Base-by-base conservation (phyloP, 1,284 basidiomycete species). In the Inonotus hispidus region DNA sequence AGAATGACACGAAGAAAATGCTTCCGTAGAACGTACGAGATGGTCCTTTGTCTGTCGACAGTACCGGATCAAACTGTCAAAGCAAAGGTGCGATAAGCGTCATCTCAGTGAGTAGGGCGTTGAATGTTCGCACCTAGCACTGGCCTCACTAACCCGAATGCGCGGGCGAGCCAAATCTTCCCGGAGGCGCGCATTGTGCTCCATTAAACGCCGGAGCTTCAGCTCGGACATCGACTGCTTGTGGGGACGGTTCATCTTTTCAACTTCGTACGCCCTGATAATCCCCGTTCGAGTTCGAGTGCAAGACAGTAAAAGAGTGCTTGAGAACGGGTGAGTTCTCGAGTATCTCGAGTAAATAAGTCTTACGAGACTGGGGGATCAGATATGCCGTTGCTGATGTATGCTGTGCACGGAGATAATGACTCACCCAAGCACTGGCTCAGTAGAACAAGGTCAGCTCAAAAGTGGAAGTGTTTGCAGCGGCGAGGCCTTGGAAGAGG, bases 191-290 rank as follows among this genome's bases (percentile, higher is more conserved):
- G 83, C 80, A 69, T 92, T 93, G 75, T 93, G 89, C 74, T 93
- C 91, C 21, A 83, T 83, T 65, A 93, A 77, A 45, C 91, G 78
- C 29, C 91, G 82, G 57, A 92, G 84, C 78, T 91, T 92, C 72
- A 93, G 83, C 78, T 93, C 90, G 56, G 84, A 85, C 88, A 92
- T 90, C 66, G 83, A 82, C 70, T 83, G 83, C 72, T 85, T 85
- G 65, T 78, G 78, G 8, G 79, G 77, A 61, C 82, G 77, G 32
- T 56, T 61, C 63, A 76, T 71, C 68, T 77, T 82, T 81, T 11
- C 82, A 35, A 2, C 83, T n/a, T 60, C 65, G 63, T n/a, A 50
- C 19, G 29, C 1, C n/a, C 43, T 41, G 25, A 53, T 38, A 46
- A 37, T 29, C 29, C 35, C 35, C 27, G 11, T 21, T 37, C 38